Evolutionary conservation across 2,329 filamentous ascomycete species (phyloP).

Genomic region (Hirsutella minnesotensis): DNA sequence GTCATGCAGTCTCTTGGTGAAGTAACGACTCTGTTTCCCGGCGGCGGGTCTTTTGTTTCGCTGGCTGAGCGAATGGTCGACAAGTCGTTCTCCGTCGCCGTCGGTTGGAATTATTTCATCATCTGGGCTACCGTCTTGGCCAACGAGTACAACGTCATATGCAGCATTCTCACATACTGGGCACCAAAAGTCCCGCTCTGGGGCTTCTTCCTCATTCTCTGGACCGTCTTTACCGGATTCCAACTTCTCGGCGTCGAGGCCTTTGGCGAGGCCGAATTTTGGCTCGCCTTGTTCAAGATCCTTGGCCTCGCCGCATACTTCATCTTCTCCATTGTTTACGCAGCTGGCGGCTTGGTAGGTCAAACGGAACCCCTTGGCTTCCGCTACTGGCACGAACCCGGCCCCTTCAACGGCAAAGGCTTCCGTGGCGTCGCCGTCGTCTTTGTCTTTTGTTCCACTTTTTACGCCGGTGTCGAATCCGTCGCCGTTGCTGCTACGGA

Average conservation of each 20-base stretch:
- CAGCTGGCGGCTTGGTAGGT: slow-evolving; percentile 53
- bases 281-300: slow-evolving; percentile 64
- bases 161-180: slow-evolving; percentile 56
- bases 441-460: slow-evolving; percentile 58
- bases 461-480: slow-evolving; percentile 55
- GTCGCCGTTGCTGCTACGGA: slow-evolving; percentile 53
- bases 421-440: slow-evolving; percentile 54
- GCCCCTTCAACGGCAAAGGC: slow-evolving; percentile 55
- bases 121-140: slow-evolving; percentile 55
- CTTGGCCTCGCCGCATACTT: slow-evolving; percentile 59
- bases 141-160: slow-evolving; percentile 61
- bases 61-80: slow-evolving; percentile 61
- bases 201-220: slow-evolving; percentile 65
- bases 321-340: slow-evolving; percentile 62
- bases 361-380: slow-evolving; percentile 50
- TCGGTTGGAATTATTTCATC: slow-evolving; percentile 63
- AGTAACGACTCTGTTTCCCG: slow-evolving; percentile 61
- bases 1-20: slow-evolving; percentile 68
- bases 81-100: slow-evolving; percentile 54
- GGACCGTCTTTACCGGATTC: slow-evolving; percentile 56
- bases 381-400: slow-evolving; percentile 59
- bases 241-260: slow-evolving; percentile 62
- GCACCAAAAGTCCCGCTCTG: slow-evolving; percentile 46
- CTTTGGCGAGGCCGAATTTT: slow-evolving; percentile 73
- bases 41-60: slow-evolving; percentile 58